Base-by-base conservation (phyloP, 2,329 filamentous ascomycete genomes). In the Trichoderma brevicompactum region DNA sequence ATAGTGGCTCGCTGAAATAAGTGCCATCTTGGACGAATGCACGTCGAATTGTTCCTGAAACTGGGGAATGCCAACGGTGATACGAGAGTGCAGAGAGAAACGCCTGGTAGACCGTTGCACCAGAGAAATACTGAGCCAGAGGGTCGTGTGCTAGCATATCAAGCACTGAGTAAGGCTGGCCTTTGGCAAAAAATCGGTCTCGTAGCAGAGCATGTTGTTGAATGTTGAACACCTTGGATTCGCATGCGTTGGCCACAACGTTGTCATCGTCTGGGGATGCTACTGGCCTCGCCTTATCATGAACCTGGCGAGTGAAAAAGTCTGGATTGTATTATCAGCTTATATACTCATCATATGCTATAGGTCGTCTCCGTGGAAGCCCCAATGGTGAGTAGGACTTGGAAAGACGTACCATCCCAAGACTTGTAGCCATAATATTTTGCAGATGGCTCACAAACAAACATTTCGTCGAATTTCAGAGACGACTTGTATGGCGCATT, bases 41-140 rank as follows among this genome's bases (percentile, higher is more conserved):
- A 62, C 85, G 84, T 52, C 80, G 78, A 15, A 92, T 77, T 5
- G 74, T 87, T 0, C 89, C 89, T 5, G 79, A 83, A 0, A 92
- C 83, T n/a, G 89, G 89, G 0, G 85, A 75, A 75, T 92, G 88
- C 89, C 89, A 92, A 32, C 89, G 83, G 74, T 92, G 89, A 74
- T 92, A 92, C 49, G 84, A 88, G 60, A 90, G 76, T 0, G 87
- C 85, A 7, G 83, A 87, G 3, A 92, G 77, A 72, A 90, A 92
- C 0, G 88, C 89, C 71, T 92, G 89, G 74, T 91, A 92, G 34
- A 92, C 79, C 0, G 87, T 90, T 1, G 86, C 89, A 6, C 85
- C 85, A 0, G 79, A 82, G 69, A 91, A 92, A 1, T 84, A 71
- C 7, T 78, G 69, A 0, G 85, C 78, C 1, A 86, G 74, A 0